Percentiles rank a stretch among this genome's conserved stretches.
phyloP scores from a whole-genome alignment of 1,284 basidiomycete species.

The Marasmius sp. region DNA sequence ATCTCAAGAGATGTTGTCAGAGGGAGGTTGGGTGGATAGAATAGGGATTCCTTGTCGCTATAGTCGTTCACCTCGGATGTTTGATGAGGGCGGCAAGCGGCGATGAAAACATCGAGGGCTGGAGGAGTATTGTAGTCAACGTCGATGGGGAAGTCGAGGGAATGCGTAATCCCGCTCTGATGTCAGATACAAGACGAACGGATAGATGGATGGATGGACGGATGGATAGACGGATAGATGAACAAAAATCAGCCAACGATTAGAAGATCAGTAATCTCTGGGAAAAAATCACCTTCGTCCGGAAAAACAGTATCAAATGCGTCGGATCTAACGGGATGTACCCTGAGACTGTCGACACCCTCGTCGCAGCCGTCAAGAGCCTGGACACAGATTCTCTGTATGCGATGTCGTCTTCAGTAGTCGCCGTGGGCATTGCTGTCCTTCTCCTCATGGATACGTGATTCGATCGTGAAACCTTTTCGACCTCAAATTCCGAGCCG shows the following conservation, averaged over 20 bases:
- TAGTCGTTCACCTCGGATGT: conserved; percentile 55
- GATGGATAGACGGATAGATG: not conserved
- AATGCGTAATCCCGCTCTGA: conserved; percentile 76
- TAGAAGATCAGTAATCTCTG: not conserved
- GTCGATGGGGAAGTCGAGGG: conserved; percentile 79
- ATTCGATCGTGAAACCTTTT: conserved; percentile 45
- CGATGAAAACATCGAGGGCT: conserved; percentile 76
- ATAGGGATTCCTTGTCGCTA: conserved; percentile 63
- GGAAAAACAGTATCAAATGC: conserved; percentile 72
- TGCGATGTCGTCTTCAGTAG: conserved; percentile 49
- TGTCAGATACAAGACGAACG: not conserved
- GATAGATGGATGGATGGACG: not conserved
- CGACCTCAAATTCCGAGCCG: conserved; percentile 55
- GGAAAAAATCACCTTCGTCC: conserved; percentile 58
- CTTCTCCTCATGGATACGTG: conserved; percentile 22
- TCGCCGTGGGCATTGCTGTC: conserved; percentile 27
- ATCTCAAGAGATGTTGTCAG: conserved; percentile 75
- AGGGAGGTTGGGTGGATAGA: conserved; percentile 70
- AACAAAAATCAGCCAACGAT: conserved; percentile 1
- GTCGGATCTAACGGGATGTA: conserved; percentile 70
- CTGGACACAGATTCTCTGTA: conserved; percentile 57
- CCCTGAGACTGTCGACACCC: conserved; percentile 66
- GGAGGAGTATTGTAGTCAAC: conserved; percentile 73
- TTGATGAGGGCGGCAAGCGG: conserved; percentile 67
- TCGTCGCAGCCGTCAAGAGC: conserved; percentile 58